A percentile compares a stretch with the other conserved stretches of the same genome.
These are phyloP conservation scores for Syzygium grande DNA, from an alignment of 345 rosid genomes.

Conservation along the genomic window DNA sequence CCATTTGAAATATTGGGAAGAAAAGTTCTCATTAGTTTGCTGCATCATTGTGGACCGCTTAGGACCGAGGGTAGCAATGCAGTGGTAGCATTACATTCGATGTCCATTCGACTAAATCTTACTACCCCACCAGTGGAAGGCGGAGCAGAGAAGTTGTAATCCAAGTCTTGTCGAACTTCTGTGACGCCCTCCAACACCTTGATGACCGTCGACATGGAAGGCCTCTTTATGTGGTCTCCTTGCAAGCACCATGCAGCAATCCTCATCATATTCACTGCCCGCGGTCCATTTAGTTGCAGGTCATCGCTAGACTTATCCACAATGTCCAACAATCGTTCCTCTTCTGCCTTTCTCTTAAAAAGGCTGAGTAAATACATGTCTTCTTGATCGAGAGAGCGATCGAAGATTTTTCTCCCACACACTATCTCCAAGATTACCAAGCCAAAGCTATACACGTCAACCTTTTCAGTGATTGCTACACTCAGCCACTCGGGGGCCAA, in stretches of 20 bases:
- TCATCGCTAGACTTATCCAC: too few relatives aligned
- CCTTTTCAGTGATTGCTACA: slow-evolving; percentile 2
- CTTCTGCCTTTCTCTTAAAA: too few relatives aligned
- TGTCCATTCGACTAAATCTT: background rate
- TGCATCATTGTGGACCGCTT: background rate
- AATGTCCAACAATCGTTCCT: too few relatives aligned
- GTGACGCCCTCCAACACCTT: slow-evolving; percentile 6
- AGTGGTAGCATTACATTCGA: background rate
- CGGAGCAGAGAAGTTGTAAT: background rate
- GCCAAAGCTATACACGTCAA: slow-evolving; percentile 17
- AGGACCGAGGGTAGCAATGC: background rate
- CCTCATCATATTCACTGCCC: too few relatives aligned
- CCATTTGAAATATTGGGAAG: background rate
- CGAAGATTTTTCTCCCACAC: too few relatives aligned
- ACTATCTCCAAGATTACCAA: slow-evolving; percentile 19
- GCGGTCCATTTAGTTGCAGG: too few relatives aligned
- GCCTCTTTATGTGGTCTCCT: too few relatives aligned
- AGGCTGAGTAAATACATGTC: too few relatives aligned
- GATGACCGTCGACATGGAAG: slow-evolving; percentile 3
- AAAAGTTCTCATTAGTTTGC: background rate
- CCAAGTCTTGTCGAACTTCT: background rate
- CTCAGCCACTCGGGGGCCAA: slow-evolving; percentile 9
- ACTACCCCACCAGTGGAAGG: background rate
- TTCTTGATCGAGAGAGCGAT: too few relatives aligned
- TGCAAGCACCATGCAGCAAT: too few relatives aligned